Evolutionary conservation across 495 filamentous ascomycete species (phyloP).

Genomic region (Penicillium bialowiezense): DNA sequence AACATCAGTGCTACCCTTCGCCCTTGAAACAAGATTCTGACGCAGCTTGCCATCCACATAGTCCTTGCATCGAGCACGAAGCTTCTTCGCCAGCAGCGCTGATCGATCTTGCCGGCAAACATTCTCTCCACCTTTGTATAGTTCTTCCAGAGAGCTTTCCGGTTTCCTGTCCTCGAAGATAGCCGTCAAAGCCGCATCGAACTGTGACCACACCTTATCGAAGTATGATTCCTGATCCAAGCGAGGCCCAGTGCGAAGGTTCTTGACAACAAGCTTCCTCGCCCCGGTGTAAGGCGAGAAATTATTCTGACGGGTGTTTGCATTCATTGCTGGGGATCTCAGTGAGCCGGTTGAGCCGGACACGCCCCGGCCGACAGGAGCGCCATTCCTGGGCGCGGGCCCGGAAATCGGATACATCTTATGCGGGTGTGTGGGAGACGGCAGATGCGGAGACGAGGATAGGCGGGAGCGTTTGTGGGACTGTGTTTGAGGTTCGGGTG

Average conservation of each 20-base stretch:
- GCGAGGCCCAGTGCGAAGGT: conserved; percentile 60
- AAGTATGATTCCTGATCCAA: conserved; percentile 69
- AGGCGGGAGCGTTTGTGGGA: conserved; percentile 43
- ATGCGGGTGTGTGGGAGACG: conserved; percentile 16
- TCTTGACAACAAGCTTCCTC: conserved; percentile 87
- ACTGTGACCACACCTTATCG: conserved; percentile 62
- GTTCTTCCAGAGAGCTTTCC: conserved; percentile 70
- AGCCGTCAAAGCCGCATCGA: conserved; percentile 67
- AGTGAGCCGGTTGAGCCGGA: conserved; percentile 14
- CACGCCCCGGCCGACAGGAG: conserved; percentile 25
- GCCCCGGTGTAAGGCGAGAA: conserved; percentile 54
- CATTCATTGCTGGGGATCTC: conserved; percentile 23
- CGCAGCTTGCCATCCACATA: conserved; percentile 59
- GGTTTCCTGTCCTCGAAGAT: conserved; percentile 66
- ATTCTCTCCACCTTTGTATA: conserved; percentile 89
- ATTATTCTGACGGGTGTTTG: conserved; percentile 31
- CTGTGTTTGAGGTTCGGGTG: conserved; percentile 22
- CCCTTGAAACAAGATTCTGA: conserved; percentile 47
- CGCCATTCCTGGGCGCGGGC: conserved; percentile 30
- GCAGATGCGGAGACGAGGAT: conserved; percentile 25
- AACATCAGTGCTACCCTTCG: conserved; percentile 51
- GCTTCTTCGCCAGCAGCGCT: conserved; percentile 56
- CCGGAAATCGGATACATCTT: conserved; percentile 51
- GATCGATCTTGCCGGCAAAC: conserved; percentile 76
- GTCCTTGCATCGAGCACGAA: conserved; percentile 60